Evolutionary conservation across 2,329 filamentous ascomycete species (phyloP).

Genomic region (Fusarium sp.): DNA sequence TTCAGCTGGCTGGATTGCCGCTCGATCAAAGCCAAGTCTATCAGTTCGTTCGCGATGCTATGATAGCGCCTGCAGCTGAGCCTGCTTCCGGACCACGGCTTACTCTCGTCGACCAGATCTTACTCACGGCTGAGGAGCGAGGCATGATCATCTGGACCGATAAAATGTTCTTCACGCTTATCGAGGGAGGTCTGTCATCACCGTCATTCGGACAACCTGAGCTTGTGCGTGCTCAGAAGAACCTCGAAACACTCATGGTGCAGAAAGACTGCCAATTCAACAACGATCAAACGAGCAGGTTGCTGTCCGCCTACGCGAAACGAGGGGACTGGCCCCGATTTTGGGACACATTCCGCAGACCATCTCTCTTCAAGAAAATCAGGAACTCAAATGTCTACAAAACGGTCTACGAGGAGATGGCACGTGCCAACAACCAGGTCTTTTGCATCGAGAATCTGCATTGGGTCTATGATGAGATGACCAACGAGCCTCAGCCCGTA

Average conservation of each 20-base stretch:
- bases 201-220: slow-evolving; percentile 42
- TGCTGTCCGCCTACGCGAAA: slow-evolving; percentile 58
- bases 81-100: slow-evolving; percentile 45
- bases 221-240: slow-evolving; percentile 53
- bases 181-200: slow-evolving; percentile 51
- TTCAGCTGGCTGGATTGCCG: slow-evolving; percentile 51
- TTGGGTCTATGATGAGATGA: slow-evolving; percentile 69
- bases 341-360: slow-evolving; percentile 68
- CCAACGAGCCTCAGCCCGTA: slow-evolving; percentile 62
- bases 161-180: slow-evolving; percentile 60
- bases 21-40: slow-evolving; percentile 49
- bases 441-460: slow-evolving; percentile 59
- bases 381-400: slow-evolving; percentile 66
- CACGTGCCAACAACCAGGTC: slow-evolving; percentile 53
- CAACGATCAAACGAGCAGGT: slow-evolving; percentile 49
- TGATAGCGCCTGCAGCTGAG: slow-evolving; percentile 39
- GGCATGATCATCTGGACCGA: slow-evolving; percentile 54
- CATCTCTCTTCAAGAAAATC: slow-evolving; percentile 57
- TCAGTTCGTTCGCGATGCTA: slow-evolving; percentile 52
- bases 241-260: slow-evolving; percentile 57
- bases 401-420: slow-evolving; percentile 60
- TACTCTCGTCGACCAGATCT: slow-evolving; percentile 53
- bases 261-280: slow-evolving; percentile 52
- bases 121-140: slow-evolving; percentile 57
- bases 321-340: slow-evolving; percentile 64